Evolutionary conservation across 768 basidiomycete genomes (phyloP).

Genomic region (Amanita brunnescens): DNA sequence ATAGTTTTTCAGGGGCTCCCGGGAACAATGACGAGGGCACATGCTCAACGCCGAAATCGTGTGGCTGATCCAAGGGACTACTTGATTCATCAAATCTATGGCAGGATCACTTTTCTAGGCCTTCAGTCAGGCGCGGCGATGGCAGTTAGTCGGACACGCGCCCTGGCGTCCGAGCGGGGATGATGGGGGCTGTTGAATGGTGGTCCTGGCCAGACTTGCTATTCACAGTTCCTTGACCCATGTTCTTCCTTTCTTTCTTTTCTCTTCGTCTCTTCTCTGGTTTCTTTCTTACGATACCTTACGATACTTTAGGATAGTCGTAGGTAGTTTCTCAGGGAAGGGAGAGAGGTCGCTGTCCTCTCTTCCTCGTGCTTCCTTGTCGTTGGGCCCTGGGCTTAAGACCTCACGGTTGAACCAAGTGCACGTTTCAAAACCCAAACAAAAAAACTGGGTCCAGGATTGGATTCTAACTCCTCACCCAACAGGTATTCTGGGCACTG

Average conservation of each 20-base stretch:
- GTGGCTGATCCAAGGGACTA: too few species aligned
- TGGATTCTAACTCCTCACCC: too few species aligned
- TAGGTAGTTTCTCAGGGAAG: not conserved
- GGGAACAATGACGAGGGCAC: too few species aligned
- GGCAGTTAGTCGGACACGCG: not conserved
- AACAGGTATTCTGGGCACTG: too few species aligned
- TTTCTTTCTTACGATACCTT: not conserved
- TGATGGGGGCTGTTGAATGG: not conserved
- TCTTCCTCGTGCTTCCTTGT: constrained; percentile 1
- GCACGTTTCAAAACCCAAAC: too few species aligned
- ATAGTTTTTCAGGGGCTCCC: too few species aligned
- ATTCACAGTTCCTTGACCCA: not conserved
- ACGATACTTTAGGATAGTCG: not conserved
- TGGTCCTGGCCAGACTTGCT: not conserved
- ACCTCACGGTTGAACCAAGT: not conserved
- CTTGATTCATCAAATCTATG: too few species aligned
- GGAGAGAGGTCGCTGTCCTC: too few species aligned
- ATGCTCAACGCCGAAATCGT: too few species aligned
- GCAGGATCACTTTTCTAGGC: too few species aligned
- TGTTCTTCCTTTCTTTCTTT: not conserved
- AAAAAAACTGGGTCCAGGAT: too few species aligned
- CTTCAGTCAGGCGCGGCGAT: not conserved
- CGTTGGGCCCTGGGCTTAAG: constrained; percentile 2
- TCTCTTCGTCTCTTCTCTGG: not conserved
- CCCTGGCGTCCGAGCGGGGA: not conserved